Evolutionary conservation across 2,329 filamentous ascomycete genomes (phyloP).

Genomic region (Cytospora mali): DNA sequence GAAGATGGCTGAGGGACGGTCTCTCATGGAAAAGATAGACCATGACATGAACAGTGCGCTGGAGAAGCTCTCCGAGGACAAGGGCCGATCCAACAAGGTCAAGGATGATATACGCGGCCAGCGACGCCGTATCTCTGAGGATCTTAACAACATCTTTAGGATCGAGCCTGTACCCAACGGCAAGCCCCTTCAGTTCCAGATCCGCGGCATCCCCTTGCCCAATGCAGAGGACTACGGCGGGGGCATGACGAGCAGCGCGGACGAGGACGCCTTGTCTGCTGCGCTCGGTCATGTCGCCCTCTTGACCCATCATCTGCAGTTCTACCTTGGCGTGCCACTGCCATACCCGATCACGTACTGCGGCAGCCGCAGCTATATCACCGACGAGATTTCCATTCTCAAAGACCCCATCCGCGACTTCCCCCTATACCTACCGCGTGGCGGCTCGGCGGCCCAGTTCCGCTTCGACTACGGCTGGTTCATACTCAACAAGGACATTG

Average conservation of each 20-base stretch:
- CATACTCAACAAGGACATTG: conserved; percentile 94
- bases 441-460: conserved; percentile 72
- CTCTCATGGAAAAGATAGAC: conserved; percentile 59
- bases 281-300: conserved; percentile 81
- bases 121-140: conserved; percentile 83
- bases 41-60: conserved; percentile 64
- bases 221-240: conserved; percentile 72
- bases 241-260: conserved; percentile 44
- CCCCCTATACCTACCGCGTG: conserved; percentile 70
- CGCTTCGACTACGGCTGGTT: conserved; percentile 97
- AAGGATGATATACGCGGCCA: conserved; percentile 78
- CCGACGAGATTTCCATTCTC: conserved; percentile 70
- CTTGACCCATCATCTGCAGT: conserved; percentile 73
- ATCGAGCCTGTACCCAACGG: conserved; percentile 66
- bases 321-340: conserved; percentile 76
- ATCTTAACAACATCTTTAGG: conserved; percentile 76
- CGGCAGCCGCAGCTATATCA: conserved; percentile 74
- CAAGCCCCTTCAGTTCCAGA: conserved; percentile 76
- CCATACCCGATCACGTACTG: conserved; percentile 77
- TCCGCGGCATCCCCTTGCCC: conserved; percentile 75
- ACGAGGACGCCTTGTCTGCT: conserved; percentile 75
- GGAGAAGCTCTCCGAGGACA: conserved; percentile 60
- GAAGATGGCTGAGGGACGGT: conserved; percentile 67
- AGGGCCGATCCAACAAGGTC: conserved; percentile 56
- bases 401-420: conserved; percentile 68